phyloP scores from a whole-genome alignment of 768 basidiomycete species.

The Leucosporidium scottii region DNA sequence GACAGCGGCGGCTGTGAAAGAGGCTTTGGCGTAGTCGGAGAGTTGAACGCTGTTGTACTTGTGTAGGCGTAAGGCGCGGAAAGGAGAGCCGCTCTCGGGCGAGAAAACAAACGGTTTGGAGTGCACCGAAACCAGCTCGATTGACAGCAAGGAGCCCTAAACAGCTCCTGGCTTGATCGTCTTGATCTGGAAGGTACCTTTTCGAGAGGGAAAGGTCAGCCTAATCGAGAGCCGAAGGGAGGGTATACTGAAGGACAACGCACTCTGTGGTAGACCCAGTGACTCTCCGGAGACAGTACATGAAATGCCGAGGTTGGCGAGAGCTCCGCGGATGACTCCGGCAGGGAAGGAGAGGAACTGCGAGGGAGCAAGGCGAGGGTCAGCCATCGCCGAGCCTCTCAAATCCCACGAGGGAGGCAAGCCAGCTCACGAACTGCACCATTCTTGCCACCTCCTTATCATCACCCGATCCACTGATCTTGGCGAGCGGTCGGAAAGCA shows the following conservation, averaged over 20 bases:
- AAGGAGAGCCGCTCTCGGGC: no score
- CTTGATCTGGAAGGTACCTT: slow-evolving; percentile 35
- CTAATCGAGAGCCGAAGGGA: neutral
- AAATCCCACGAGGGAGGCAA: no score
- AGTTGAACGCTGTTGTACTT: no score
- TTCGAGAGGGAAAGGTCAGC: neutral
- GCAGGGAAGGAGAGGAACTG: slow-evolving; percentile 27
- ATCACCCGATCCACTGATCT: slow-evolving; percentile 6
- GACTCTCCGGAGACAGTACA: slow-evolving; percentile 22
- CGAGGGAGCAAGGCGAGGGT: neutral
- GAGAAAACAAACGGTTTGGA: no score
- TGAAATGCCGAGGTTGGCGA: slow-evolving; percentile 30
- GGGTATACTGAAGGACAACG: neutral
- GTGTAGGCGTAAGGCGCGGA: no score
- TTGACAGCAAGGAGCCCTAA: neutral
- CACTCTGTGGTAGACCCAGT: slow-evolving; percentile 27
- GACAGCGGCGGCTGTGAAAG: no score
- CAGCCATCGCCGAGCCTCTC: neutral
- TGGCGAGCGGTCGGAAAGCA: slow-evolving; percentile 17
- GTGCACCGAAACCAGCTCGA: neutral
- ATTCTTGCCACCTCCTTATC: slow-evolving; percentile 4
- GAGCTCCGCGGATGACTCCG: slow-evolving; percentile 32
- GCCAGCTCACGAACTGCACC: slow-evolving; percentile 8
- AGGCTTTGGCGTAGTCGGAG: no score
- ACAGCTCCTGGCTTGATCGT: slow-evolving; percentile 2